These are phyloP conservation scores for Hyphodiscus sp. DNA, from an alignment of 2,329 filamentous ascomycete genomes.

Conservation along the genomic window DNA sequence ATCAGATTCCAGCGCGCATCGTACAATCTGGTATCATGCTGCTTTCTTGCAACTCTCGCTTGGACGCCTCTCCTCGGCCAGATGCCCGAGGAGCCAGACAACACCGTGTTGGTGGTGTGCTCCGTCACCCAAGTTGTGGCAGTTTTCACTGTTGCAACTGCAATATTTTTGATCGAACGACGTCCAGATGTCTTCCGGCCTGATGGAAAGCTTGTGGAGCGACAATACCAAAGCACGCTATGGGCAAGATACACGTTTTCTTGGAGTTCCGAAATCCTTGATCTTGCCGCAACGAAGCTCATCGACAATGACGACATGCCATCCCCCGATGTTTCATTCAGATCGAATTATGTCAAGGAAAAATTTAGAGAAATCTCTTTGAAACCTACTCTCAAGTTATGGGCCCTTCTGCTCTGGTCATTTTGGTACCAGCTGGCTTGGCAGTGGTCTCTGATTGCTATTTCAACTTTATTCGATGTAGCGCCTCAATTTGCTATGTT, in stretches of 20 bases:
- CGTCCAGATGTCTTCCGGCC: constrained; percentile 59
- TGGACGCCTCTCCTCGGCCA: constrained; percentile 3
- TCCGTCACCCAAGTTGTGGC: constrained; percentile 12
- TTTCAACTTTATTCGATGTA: constrained; percentile 14
- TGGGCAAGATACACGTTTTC: constrained; percentile 56
- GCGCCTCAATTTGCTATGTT: constrained; percentile 20
- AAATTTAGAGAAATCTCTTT: constrained; percentile 43
- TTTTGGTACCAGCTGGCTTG: constrained; percentile 47
- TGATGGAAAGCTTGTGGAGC: constrained; percentile 51
- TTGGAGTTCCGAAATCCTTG: constrained; percentile 53
- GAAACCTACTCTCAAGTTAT: constrained; percentile 43
- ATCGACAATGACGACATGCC: constrained; percentile 58
- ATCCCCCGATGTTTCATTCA: constrained; percentile 46
- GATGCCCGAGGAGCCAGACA: not conserved
- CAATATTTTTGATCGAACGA: constrained; percentile 43
- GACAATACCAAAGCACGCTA: constrained; percentile 53
- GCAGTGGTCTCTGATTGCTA: constrained; percentile 38
- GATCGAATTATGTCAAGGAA: constrained; percentile 41
- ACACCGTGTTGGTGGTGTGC: constrained; percentile 2
- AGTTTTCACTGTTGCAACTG: constrained; percentile 3
- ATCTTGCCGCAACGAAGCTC: constrained; percentile 47
- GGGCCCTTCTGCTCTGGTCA: constrained; percentile 47
- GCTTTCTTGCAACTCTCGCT: constrained; percentile 10
- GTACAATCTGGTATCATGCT: constrained; percentile 11
- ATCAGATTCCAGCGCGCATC: constrained; percentile 11